Percentiles rank a stretch among this genome's conserved stretches.
Evolutionary conservation across 306 rosid genomes (phyloP).

Genomic region (Styphnolobium japonicum): DNA sequence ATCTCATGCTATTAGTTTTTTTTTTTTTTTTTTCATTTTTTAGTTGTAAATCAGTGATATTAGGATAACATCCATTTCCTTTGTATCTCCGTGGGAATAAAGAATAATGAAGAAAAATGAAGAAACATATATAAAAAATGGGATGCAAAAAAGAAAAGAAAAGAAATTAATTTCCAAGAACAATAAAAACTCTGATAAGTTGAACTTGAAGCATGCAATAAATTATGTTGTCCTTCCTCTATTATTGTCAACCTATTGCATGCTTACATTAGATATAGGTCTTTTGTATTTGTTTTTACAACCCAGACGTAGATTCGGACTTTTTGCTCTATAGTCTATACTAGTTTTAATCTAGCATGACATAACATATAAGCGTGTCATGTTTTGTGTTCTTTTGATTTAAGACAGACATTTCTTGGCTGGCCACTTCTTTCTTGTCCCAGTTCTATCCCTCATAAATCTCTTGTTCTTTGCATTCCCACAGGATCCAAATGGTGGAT

Average conservation of each 20-base stretch:
- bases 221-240: neutral
- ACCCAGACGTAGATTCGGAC: neutral
- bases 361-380: neutral
- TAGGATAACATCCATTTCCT: neutral
- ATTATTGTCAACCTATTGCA: neutral
- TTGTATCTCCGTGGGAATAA: neutral
- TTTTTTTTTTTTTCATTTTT: neutral
- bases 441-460: neutral
- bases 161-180: neutral
- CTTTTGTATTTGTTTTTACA: neutral
- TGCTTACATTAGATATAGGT: neutral
- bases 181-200: neutral
- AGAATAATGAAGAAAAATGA: neutral
- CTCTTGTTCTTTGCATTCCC: constrained; percentile 23
- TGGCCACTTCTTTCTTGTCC: constrained; percentile 4
- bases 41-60: neutral
- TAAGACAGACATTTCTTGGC: constrained; percentile 1
- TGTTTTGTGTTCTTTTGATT: neutral
- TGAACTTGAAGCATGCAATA: neutral
- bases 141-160: neutral
- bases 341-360: neutral
- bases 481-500: constrained; percentile 89
- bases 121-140: neutral
- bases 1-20: neutral
- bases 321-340: neutral